A percentile compares a stretch with the other conserved stretches of the same genome.
Evolutionary conservation across 768 basidiomycete species (phyloP).

Genomic region (Lactifluus echinatus): DNA sequence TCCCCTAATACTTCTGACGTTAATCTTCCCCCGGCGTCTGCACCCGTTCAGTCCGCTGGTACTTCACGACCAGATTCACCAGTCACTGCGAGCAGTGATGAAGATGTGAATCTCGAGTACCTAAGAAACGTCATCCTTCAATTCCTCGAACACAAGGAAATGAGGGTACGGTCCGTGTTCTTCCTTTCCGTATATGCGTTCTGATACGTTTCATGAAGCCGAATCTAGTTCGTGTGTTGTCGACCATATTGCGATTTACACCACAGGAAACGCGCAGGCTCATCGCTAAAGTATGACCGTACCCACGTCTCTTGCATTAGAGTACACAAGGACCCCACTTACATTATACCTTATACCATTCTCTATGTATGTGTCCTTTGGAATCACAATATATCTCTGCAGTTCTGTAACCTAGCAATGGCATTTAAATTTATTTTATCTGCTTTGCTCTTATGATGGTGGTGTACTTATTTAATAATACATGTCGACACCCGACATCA

Average conservation of each 20-base stretch:
- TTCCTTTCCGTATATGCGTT: conserved; percentile 3
- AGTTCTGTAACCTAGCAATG: conserved; percentile 2
- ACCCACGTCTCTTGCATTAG: neutral
- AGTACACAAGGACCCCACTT: neutral
- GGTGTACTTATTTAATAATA: neutral
- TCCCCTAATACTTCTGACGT: conserved; percentile 30
- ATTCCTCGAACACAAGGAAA: conserved; percentile 97
- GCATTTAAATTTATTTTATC: neutral
- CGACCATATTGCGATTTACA: conserved; percentile 89
- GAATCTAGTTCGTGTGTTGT: conserved; percentile 83
- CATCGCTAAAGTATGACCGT: conserved; percentile 67
- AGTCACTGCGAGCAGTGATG: conserved; percentile 47
- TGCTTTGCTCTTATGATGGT: neutral
- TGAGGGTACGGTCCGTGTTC: conserved; percentile 60
- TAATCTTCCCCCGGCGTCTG: conserved; percentile 29
- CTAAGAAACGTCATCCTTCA: conserved; percentile 92
- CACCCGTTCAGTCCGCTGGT: conserved; percentile 32
- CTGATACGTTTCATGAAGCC: conserved; percentile 40
- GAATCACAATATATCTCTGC: neutral
- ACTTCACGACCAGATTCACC: conserved; percentile 27
- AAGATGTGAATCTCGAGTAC: conserved; percentile 94
- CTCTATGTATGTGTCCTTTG: neutral
- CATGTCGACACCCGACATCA: neutral
- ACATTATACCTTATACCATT: neutral
- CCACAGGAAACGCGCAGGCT: conserved; percentile 89